Conservation (phyloP, 371 early-diverging fungal species). For the Mucor plumbeus region DNA sequence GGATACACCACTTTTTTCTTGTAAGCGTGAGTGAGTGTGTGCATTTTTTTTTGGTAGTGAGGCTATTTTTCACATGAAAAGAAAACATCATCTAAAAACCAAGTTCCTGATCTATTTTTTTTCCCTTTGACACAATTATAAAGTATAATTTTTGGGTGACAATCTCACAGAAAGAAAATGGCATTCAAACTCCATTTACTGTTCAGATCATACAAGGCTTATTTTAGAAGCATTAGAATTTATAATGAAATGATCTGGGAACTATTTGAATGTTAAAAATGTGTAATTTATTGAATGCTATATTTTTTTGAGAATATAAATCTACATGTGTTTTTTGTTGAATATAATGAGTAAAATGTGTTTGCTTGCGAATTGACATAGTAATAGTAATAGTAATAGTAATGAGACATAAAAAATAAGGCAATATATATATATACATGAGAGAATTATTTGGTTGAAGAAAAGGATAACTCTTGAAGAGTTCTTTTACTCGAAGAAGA, state of each 20-base stretch:
- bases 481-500: neutral
- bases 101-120: neutral
- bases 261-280: neutral
- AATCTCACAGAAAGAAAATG: neutral
- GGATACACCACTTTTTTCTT: neutral
- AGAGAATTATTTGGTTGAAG: neutral
- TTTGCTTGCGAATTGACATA: neutral
- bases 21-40: neutral
- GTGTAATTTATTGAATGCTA: neutral
- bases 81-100: neutral
- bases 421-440: neutral
- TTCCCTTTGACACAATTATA: neutral
- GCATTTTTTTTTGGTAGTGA: neutral
- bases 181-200: neutral
- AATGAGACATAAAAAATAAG: neutral
- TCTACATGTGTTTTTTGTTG: neutral
- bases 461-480: neutral
- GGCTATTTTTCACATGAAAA: neutral
- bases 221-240: neutral
- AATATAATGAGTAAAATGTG: neutral
- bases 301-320: neutral
- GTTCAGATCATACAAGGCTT: neutral
- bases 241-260: neutral
- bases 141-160: neutral
- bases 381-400: neutral